Evolutionary conservation across 192 early-diverging fungal species (phyloP).

Genomic region (Haplosporangium gracile): DNA sequence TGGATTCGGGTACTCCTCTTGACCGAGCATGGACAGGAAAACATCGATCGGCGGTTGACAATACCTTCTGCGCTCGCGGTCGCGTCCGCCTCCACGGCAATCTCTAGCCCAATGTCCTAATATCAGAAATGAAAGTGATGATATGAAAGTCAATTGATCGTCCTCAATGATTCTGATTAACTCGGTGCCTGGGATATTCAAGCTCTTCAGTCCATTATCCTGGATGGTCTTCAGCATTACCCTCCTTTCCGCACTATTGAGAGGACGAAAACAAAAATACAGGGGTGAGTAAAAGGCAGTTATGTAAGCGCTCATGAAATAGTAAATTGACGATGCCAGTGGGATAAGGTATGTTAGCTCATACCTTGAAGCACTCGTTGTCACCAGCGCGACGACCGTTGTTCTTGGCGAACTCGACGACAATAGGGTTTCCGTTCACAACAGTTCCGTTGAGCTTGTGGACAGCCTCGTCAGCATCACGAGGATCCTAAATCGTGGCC

Average conservation of each 20-base stretch:
- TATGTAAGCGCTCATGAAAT: not conserved
- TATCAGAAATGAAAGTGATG: not conserved
- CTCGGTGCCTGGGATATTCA: not conserved
- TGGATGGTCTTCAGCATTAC: slow-evolving; percentile 1
- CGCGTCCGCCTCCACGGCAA: slow-evolving; percentile 55
- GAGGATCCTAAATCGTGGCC: slow-evolving; percentile 33
- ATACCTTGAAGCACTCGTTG: slow-evolving; percentile 64
- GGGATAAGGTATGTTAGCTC: slow-evolving; percentile 9
- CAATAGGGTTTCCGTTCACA: slow-evolving; percentile 58
- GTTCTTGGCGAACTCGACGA: slow-evolving; percentile 72
- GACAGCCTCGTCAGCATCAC: slow-evolving; percentile 65
- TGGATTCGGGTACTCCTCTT: slow-evolving; percentile 15
- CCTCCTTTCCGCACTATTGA: slow-evolving; percentile 40
- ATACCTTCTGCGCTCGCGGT: slow-evolving; percentile 57
- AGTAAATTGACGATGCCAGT: too few relatives aligned
- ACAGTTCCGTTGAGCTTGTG: slow-evolving; percentile 54
- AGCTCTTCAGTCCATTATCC: not conserved
- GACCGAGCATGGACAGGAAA: slow-evolving; percentile 26
- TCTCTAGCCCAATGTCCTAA: slow-evolving; percentile 67
- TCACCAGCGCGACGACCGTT: slow-evolving; percentile 64
- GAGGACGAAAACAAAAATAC: not conserved
- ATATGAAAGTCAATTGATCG: not conserved
- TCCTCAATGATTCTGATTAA: not conserved
- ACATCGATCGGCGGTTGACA: slow-evolving; percentile 27
- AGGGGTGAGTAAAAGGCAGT: not conserved